Percentiles rank a stretch among this genome's conserved stretches.
Evolutionary conservation across 73 alveolate genomes (phyloP).

Genomic region (Stentor coeruleus): DNA sequence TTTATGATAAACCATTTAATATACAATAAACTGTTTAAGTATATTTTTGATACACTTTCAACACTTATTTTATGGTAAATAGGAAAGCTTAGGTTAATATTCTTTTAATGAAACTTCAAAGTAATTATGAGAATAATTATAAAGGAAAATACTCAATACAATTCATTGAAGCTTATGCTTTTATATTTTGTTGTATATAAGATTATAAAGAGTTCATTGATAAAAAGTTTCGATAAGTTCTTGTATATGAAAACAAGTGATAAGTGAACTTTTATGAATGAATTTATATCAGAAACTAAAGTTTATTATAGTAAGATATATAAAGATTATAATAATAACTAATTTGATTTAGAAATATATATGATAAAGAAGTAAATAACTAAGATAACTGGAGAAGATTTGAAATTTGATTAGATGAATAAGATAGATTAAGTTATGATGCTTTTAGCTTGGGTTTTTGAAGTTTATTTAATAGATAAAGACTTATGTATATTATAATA

Average conservation of each 20-base stretch:
- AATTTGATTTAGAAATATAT: neutral
- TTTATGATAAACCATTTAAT: constrained; percentile 78
- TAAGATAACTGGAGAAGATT: neutral
- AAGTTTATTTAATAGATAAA: no score
- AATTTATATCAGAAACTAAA: neutral
- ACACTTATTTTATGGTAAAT: constrained; percentile 21
- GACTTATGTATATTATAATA: no score
- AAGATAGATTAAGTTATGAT: no score
- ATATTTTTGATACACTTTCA: constrained; percentile 28
- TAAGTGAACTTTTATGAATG: constrained; percentile 22
- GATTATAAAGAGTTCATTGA: neutral
- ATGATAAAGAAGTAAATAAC: neutral
- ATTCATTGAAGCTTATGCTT: constrained; percentile 26
- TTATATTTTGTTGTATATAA: constrained; percentile 10
- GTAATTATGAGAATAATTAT: constrained; percentile 24
- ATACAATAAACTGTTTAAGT: constrained; percentile 43
- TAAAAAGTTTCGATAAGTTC: constrained; percentile 1
- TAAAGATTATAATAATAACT: neutral
- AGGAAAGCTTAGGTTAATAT: constrained; percentile 16
- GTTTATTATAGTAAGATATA: neutral
- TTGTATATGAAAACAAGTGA: constrained; percentile 31
- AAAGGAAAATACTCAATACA: neutral
- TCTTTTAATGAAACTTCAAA: neutral
- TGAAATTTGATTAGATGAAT: neutral
- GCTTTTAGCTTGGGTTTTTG: no score